phyloP scores from a whole-genome alignment of 2,329 filamentous ascomycete species.

The Sporothrix brasiliensis region DNA sequence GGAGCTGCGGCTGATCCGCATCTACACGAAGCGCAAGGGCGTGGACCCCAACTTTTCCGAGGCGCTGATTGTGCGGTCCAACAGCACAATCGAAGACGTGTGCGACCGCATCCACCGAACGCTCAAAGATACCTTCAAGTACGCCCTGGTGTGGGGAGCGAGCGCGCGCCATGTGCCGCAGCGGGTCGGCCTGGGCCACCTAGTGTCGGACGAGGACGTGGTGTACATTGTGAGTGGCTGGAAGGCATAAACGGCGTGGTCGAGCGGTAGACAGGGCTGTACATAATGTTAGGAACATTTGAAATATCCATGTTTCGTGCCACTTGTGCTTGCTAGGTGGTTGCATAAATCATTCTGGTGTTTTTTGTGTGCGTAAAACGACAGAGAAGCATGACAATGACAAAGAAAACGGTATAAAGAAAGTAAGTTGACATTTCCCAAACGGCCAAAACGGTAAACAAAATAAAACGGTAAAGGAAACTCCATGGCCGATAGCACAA shows the following conservation, averaged over 20 bases:
- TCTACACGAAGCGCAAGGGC: constrained; percentile 97
- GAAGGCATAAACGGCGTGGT: constrained; percentile 52
- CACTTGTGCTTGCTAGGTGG: background rate
- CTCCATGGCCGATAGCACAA: constrained; percentile 15
- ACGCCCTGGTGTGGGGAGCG: constrained; percentile 95
- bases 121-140: constrained; percentile 98
- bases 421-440: background rate
- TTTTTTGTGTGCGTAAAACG: background rate
- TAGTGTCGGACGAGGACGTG: constrained; percentile 71
- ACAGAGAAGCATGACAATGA: background rate
- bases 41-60: constrained; percentile 86
- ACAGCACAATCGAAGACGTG: constrained; percentile 92
- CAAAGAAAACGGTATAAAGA: constrained; percentile 22
- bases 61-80: constrained; percentile 86
- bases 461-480: background rate
- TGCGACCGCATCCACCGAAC: constrained; percentile 93
- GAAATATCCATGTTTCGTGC: constrained; percentile 4
- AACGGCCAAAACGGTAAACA: background rate
- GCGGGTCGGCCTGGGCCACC: constrained; percentile 81
- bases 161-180: constrained; percentile 95
- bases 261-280: background rate
- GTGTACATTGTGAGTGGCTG: constrained; percentile 68
- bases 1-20: constrained; percentile 82
- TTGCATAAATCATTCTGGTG: constrained; percentile 16
- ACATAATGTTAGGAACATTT: constrained; percentile 9